Evolutionary conservation across 331 rosid species (phyloP).

Genomic region (Quercus lobata): DNA sequence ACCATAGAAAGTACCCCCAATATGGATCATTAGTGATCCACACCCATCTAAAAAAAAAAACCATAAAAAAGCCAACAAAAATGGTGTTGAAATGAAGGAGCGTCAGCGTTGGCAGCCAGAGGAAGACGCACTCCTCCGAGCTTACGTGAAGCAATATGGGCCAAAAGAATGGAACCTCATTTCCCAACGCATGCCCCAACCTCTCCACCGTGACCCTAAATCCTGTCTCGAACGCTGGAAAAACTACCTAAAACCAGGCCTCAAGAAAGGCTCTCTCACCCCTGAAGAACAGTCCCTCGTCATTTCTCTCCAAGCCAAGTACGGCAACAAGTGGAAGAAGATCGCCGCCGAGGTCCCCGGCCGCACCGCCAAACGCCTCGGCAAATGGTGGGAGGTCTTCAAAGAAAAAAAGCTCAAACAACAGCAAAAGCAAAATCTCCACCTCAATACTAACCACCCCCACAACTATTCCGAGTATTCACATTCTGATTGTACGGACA

Average conservation of each 20-base stretch:
- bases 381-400: constrained; percentile 44
- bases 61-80: neutral
- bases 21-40: neutral
- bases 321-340: constrained; percentile 47
- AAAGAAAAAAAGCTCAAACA: constrained; percentile 37
- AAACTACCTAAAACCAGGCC: constrained; percentile 39
- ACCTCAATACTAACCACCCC: no score
- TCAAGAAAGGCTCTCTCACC: constrained; percentile 43
- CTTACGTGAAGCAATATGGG: constrained; percentile 39
- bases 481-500: constrained; percentile 10
- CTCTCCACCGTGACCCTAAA: constrained; percentile 36
- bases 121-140: constrained; percentile 40
- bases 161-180: constrained; percentile 32
- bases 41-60: neutral
- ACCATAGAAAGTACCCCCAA: no score
- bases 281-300: constrained; percentile 30
- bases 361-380: constrained; percentile 41
- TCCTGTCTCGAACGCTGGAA: constrained; percentile 46
- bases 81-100: constrained; percentile 36
- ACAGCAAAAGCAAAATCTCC: neutral
- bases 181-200: constrained; percentile 28
- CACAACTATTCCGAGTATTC: neutral
- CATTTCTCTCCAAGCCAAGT: constrained; percentile 35
- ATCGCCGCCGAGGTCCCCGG: constrained; percentile 46
- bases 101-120: constrained; percentile 46